Percentiles rank a stretch among this genome's conserved stretches.
These are phyloP conservation scores for Helotiales sp. DNA, from an alignment of 2,329 filamentous ascomycete species.

Conservation along the genomic window DNA sequence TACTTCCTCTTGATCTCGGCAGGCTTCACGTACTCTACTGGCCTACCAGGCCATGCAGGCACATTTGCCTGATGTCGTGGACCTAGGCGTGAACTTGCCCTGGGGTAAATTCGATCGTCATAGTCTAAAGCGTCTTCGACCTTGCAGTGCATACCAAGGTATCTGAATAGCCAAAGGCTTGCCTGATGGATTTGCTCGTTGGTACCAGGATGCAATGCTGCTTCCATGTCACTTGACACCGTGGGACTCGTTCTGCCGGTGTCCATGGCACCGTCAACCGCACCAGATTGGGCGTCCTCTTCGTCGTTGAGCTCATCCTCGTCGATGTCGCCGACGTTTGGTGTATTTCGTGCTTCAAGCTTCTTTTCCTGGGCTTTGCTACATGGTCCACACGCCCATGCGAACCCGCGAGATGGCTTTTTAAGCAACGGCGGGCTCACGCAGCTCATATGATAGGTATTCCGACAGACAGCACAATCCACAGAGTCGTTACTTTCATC, in stretches of 20 bases:
- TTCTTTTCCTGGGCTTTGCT: slow-evolving; percentile 94
- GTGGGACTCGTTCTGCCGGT: slow-evolving; percentile 66
- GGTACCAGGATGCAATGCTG: slow-evolving; percentile 60
- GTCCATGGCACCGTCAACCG: slow-evolving; percentile 48
- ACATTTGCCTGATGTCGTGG: slow-evolving; percentile 90
- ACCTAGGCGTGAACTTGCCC: slow-evolving; percentile 88
- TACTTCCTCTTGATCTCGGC: slow-evolving; percentile 80
- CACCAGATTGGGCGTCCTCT: slow-evolving; percentile 66
- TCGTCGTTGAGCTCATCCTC: slow-evolving; percentile 65
- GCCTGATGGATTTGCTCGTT: slow-evolving; percentile 89
- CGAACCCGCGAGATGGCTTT: slow-evolving; percentile 95
- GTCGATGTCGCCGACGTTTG: slow-evolving; percentile 63
- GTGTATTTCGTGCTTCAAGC: slow-evolving; percentile 85
- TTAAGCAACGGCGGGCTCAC: slow-evolving; percentile 89
- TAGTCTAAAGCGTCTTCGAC: slow-evolving; percentile 95
- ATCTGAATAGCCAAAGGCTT: slow-evolving; percentile 94
- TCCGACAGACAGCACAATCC: slow-evolving; percentile 90
- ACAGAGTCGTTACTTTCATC: slow-evolving; percentile 80
- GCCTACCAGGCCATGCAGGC: slow-evolving; percentile 78
- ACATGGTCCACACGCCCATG: slow-evolving; percentile 95
- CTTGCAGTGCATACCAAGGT: slow-evolving; percentile 92
- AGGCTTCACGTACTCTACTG: slow-evolving; percentile 88
- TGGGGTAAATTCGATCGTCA: slow-evolving; percentile 95
- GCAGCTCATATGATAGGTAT: slow-evolving; percentile 98
- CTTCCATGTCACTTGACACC: slow-evolving; percentile 55